Base-by-base conservation (phyloP, 768 basidiomycete species). In the Tricholoma terreum region DNA sequence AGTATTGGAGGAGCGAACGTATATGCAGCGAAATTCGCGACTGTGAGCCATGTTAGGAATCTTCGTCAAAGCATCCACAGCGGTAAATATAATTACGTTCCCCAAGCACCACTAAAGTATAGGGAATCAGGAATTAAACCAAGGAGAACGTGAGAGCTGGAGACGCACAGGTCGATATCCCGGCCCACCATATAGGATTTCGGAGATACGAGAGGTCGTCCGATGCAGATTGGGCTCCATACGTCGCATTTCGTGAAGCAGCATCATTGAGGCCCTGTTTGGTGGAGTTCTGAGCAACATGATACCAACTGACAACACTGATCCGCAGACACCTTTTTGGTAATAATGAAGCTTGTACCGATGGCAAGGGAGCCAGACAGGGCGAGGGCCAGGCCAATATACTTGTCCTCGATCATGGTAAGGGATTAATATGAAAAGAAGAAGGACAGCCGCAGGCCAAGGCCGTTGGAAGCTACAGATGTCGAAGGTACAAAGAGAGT, bases 181-280 rank as follows among this genome's bases (percentile, higher is more conserved):
- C 96, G 3, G 87, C 87, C 96, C 96, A 99, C 96, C 96, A 99
- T 61, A 94, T 87, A 31, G 92, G 90, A 77, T 92, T 98, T 64
- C 79, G 83, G 49, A 99, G 77, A 71, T 98, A 99, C 9, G 89
- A 74, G 62, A 89, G 81, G 68, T 90, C 89, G 55, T 95, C 94
- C 1, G 92, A 90, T 43, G 90, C 87, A 49, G 80, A 73, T 50
- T 83, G 81, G 33, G 79, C 69, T 14, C 80, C 78, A 56, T 77
- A 77, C 17, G 68, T 60, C 27, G 71, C 69, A 50, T 75, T 77
- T 60, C 80, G 76, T 60, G 83, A 78, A 3, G 85, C 85, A 45
- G 95, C 90, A 66, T 94, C 92, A 61, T 90, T 97, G 22, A 98
- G 75, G 21, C 96, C 96, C 96, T 97, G 53, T 1, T n/a, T 14